Evolutionary conservation across 129 eudicot species (phyloP), one percentile per base, ranked within the genome.

Genomic region (Daucus carota): DNA sequence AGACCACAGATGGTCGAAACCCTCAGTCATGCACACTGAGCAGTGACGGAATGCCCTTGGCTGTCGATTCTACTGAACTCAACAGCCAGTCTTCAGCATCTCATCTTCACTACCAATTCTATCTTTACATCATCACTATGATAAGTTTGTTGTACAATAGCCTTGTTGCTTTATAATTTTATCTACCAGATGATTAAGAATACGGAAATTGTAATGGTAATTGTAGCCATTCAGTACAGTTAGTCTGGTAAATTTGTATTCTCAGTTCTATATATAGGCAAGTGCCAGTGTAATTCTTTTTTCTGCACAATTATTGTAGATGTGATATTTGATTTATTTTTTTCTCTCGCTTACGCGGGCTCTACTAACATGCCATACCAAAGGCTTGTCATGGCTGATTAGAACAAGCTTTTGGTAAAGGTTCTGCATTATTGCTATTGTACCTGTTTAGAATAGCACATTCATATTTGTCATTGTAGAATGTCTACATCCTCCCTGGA

Each of bases 31-130:
- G 98, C 85, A 83, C 90, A 26, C 91, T 90, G 70, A 87, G 82
- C 83, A 85, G 89, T 52, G 92, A 91, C 22, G 97, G 90, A 44
- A 72, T 91, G 96, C 98, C 98, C 18, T 88, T 91, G 31, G 97
- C 98, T 20, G 97, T 94, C 48, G 98, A 94, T 85, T 94, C 98
- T 28, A 83, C 88, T 68, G 92, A 91, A 80, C 81, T 94, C 80
- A 77, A 90, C 33, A 77, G 43, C 62, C 83, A 86, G 33, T 87
- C 96, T 62, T 82, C 90, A 20, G 75, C 90, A 48, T 18, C 77
- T 20, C 26, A 76, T 17, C 77, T 80, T 38, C 76, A 33, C 18
- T 57, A 63, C 33, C 72, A 79, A 42, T 76, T 77, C 59, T 41
- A 31, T 76, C 79, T 82, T 40, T 81, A 10, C 46, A 43, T 85